A percentile compares a stretch with the other conserved stretches of the same genome.
These are phyloP conservation scores for Acidiella bohemica DNA, from an alignment of 495 filamentous ascomycete species.

Conservation along the genomic window DNA sequence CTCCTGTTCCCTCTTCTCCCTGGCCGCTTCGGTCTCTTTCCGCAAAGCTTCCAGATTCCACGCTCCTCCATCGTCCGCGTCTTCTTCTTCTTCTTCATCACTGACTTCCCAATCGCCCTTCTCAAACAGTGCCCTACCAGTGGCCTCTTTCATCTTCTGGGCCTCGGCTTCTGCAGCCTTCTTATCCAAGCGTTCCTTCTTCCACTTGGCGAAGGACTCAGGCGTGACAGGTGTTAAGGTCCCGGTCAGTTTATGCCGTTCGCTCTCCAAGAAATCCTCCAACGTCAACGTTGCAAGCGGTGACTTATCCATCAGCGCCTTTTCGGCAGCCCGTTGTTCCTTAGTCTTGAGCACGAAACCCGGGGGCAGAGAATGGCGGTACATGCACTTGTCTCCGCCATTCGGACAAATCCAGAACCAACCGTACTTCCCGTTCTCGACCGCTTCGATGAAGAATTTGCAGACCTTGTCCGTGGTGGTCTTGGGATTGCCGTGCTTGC, in stretches of 20 bases:
- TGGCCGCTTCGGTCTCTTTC: constrained; percentile 39
- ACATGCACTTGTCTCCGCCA: constrained; percentile 96
- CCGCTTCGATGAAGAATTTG: constrained; percentile 96
- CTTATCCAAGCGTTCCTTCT: constrained; percentile 85
- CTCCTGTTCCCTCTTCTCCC: constrained; percentile 48
- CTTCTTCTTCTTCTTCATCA: constrained; percentile 48
- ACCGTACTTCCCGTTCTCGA: constrained; percentile 96
- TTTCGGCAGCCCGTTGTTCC: constrained; percentile 90
- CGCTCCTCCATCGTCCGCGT: constrained; percentile 34
- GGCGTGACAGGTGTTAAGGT: constrained; percentile 83
- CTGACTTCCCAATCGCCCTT: constrained; percentile 78
- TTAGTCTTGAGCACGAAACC: constrained; percentile 98
- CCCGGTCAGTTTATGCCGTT: constrained; percentile 85
- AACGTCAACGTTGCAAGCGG: constrained; percentile 87
- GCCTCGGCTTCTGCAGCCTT: constrained; percentile 86
- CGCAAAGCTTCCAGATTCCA: constrained; percentile 67
- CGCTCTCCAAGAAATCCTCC: constrained; percentile 92
- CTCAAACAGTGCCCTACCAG: constrained; percentile 88
- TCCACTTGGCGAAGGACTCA: constrained; percentile 89
- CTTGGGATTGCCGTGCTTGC: constrained; percentile 92
- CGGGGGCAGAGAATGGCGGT: constrained; percentile 85
- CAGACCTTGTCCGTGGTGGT: constrained; percentile 97
- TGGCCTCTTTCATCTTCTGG: constrained; percentile 80
- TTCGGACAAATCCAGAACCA: constrained; percentile 99
- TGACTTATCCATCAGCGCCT: constrained; percentile 93